phyloP scores from a whole-genome alignment of 768 basidiomycete species.

The Tremella mesenterica region DNA sequence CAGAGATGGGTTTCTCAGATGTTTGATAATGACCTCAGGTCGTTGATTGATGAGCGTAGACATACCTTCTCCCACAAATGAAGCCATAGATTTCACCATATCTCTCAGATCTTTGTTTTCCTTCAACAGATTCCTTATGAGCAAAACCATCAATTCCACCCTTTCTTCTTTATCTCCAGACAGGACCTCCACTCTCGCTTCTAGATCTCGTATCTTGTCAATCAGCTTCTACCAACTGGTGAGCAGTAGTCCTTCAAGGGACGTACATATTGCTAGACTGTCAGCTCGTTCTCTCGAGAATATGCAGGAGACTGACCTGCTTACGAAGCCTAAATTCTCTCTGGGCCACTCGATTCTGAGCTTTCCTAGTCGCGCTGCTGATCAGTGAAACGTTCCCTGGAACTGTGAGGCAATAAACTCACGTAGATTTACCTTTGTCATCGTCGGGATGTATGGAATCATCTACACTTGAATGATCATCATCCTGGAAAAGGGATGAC shows the following conservation, averaged over 20 bases:
- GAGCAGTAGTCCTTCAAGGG: neutral
- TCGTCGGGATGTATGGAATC: slow-evolving; percentile 3
- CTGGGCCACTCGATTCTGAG: slow-evolving; percentile 58
- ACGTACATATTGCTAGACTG: slow-evolving; percentile 27
- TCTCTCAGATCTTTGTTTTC: slow-evolving; percentile 79
- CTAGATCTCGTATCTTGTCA: slow-evolving; percentile 85
- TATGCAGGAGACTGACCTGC: slow-evolving; percentile 55
- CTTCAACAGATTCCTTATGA: slow-evolving; percentile 72
- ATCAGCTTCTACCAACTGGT: neutral
- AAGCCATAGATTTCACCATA: slow-evolving; percentile 63
- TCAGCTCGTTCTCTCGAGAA: neutral
- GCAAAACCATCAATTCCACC: slow-evolving; percentile 68
- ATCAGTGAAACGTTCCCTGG: slow-evolving; percentile 9
- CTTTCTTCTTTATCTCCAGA: slow-evolving; percentile 89
- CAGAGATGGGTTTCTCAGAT: neutral
- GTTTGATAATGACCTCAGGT: neutral
- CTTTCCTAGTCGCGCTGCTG: slow-evolving; percentile 26
- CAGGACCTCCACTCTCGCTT: slow-evolving; percentile 87
- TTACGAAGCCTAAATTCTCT: slow-evolving; percentile 86
- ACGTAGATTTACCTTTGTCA: slow-evolving; percentile 4
- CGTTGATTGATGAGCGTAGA: slow-evolving; percentile 43
- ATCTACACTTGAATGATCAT: slow-evolving; percentile 6
- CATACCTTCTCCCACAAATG: slow-evolving; percentile 79
- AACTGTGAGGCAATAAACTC: neutral
- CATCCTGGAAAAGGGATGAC: too few relatives aligned